Percentiles rank a stretch among this genome's conserved stretches.
These are phyloP conservation scores for Trypanosoma cruzi DNA, from an alignment of 208 protist species.

Conservation along the genomic window DNA sequence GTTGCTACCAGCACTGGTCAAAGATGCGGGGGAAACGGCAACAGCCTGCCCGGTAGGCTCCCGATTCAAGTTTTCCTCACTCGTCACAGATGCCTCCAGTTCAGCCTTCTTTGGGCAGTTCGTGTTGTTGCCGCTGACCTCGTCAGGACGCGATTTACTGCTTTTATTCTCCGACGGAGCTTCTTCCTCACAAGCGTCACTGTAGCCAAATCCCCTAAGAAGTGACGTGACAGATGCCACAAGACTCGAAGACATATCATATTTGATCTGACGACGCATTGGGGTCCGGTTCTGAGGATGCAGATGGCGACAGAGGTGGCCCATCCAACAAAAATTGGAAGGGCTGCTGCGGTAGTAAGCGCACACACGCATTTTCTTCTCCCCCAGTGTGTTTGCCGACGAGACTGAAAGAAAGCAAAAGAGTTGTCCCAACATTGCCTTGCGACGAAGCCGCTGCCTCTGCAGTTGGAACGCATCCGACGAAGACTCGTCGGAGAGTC, in stretches of 20 bases:
- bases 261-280: neutral
- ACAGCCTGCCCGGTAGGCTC: neutral
- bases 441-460: constrained; percentile 6
- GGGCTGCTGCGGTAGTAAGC: constrained; percentile 24
- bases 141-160: neutral
- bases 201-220: constrained; percentile 16
- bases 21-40: neutral
- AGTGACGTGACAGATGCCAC: neutral
- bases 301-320: constrained; percentile 29
- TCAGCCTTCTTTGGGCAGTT: neutral
- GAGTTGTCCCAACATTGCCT: constrained; percentile 28
- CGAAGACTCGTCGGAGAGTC: constrained; percentile 4
- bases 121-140: neutral
- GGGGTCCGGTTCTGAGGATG: constrained; percentile 2
- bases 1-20: neutral
- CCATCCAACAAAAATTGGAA: constrained; percentile 34
- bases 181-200: neutral
- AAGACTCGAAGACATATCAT: neutral
- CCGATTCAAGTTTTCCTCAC: neutral
- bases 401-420: constrained; percentile 33
- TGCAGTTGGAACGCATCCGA: constrained; percentile 2
- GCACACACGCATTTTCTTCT: constrained; percentile 24
- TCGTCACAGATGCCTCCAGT: no score
- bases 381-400: constrained; percentile 2
- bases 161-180: neutral